phyloP scores from a whole-genome alignment of 768 basidiomycete genomes.

The Tulasnella calospora region DNA sequence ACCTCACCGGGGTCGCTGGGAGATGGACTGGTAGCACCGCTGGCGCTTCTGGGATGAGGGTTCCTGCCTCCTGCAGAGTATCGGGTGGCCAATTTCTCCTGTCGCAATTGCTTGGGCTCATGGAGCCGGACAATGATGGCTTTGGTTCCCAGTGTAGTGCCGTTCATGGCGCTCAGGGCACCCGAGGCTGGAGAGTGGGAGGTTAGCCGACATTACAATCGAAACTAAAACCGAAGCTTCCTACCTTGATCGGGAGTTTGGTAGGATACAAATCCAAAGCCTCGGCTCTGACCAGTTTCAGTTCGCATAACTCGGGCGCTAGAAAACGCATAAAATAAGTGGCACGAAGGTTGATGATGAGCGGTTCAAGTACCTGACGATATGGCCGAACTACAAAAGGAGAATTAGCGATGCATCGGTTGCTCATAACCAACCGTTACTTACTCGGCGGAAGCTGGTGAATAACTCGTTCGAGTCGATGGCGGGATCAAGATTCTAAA shows the following conservation, averaged over 20 bases:
- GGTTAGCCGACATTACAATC: not conserved
- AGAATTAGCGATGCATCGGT: constrained; percentile 24
- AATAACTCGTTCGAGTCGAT: constrained; percentile 84
- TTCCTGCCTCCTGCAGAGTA: constrained; percentile 44
- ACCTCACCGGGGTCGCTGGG: constrained; percentile 75
- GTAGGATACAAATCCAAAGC: constrained; percentile 88
- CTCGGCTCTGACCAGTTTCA: constrained; percentile 71
- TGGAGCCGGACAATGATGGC: constrained; percentile 81
- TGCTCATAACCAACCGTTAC: not conserved
- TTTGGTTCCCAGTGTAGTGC: constrained; percentile 61
- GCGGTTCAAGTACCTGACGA: constrained; percentile 59
- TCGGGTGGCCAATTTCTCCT: constrained; percentile 81
- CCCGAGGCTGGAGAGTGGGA: constrained; percentile 48
- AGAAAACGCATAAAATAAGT: constrained; percentile 3
- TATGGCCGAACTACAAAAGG: constrained; percentile 66
- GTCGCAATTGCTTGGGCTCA: constrained; percentile 86
- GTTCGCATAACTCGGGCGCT: constrained; percentile 92
- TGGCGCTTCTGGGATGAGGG: constrained; percentile 65
- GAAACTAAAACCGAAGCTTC: not conserved
- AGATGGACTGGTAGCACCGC: constrained; percentile 81
- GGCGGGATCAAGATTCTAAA: constrained; percentile 75
- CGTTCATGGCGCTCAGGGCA: constrained; percentile 81
- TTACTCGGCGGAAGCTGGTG: constrained; percentile 72
- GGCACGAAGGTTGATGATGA: not conserved
- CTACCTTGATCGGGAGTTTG: constrained; percentile 78